Evolutionary conservation across 2,329 filamentous ascomycete genomes (phyloP).

Genomic region (Phialemoniopsis sp.): DNA sequence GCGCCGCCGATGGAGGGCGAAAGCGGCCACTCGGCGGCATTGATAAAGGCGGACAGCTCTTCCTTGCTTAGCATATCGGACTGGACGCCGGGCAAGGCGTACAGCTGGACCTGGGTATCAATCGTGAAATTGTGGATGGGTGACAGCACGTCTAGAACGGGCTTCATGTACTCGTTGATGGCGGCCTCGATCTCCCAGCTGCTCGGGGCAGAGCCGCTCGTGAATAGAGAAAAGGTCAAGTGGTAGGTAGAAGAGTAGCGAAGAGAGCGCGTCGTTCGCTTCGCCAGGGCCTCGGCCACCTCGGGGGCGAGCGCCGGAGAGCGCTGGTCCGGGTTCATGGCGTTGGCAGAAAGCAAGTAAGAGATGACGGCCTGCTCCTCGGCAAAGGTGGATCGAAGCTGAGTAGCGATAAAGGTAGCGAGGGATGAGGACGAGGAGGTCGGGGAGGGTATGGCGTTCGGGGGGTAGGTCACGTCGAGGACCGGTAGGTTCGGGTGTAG

Average conservation of each 20-base stretch:
- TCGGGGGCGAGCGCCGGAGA: conserved; percentile 44
- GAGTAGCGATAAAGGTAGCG: conserved; percentile 72
- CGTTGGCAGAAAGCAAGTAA: conserved; percentile 57
- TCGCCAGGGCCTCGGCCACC: conserved; percentile 52
- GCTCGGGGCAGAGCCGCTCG: conserved; percentile 70
- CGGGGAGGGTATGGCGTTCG: conserved; percentile 61
- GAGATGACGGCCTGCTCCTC: conserved; percentile 88
- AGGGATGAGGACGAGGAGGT: conserved; percentile 69
- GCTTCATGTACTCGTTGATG: conserved; percentile 74
- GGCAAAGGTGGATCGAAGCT: conserved; percentile 73
- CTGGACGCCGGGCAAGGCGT: conserved; percentile 67
- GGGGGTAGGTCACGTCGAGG: conserved; percentile 74
- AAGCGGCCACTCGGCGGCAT: conserved; percentile 95
- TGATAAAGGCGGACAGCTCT: conserved; percentile 91
- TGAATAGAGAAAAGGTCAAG: conserved; percentile 92
- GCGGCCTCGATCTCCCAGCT: conserved; percentile 89
- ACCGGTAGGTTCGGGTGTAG: conserved; percentile 67
- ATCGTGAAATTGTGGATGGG: conserved; percentile 93
- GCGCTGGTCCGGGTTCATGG: conserved; percentile 21
- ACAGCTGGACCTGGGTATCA: conserved; percentile 93
- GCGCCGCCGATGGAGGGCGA: conserved; percentile 90
- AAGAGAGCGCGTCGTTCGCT: conserved; percentile 77
- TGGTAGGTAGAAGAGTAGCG: conserved; percentile 95
- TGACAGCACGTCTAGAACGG: conserved; percentile 73
- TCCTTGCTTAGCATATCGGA: conserved; percentile 70